Evolutionary conservation across 225 moss, liverwort and hornwort species (phyloP), one percentile per base, ranked within the genome.

Genomic region (Polytrichum formosum): DNA sequence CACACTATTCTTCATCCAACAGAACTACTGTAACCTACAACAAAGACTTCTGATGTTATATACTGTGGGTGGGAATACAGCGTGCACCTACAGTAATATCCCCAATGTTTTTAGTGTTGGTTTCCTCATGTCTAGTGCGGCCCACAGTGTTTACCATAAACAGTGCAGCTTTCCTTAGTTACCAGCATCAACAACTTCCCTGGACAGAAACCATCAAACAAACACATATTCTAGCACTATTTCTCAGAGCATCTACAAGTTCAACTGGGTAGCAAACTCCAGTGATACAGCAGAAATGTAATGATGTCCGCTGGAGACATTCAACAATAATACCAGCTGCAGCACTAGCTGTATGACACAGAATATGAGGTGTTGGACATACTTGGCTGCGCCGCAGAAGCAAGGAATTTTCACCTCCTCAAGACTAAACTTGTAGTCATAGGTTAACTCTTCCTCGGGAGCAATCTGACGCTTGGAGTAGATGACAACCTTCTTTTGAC

Each of bases 401-500:
- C 87, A 87, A 28, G 87, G 84, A 67, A 81, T 84, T 66, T 84
- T 87, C 76, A 83, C 83, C 63, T 81, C 87, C 79, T 87, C 87
- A 16, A 81, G 72, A 70, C 71, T 75, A 63, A 84, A 87, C 69
- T 87, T 87, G 70, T 84, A 87, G 73, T 87, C 84, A 75, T 87
- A 83, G 6, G 86, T 82, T 35, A 85, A 69, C 74, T 82, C 80
- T 75, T 85, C 81, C 54, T 81, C 85, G 1, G 69, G 72, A 18
- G 53, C 25, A 73, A 85, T 85, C 61, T 71, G 75, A 66, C 73
- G 75, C 74, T 85, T 85, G 26, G 85, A 81, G 61, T 85, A 85
- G 65, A 85, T 85, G 29, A 85, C 85, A 56, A 94, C 92, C 77
- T 87, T 94, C 76, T 92, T 93, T 69, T 91, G 89, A 62, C 91